phyloP scores from a whole-genome alignment of 2,329 filamentous ascomycete genomes.

The Talaromyces albobiverticillius region DNA sequence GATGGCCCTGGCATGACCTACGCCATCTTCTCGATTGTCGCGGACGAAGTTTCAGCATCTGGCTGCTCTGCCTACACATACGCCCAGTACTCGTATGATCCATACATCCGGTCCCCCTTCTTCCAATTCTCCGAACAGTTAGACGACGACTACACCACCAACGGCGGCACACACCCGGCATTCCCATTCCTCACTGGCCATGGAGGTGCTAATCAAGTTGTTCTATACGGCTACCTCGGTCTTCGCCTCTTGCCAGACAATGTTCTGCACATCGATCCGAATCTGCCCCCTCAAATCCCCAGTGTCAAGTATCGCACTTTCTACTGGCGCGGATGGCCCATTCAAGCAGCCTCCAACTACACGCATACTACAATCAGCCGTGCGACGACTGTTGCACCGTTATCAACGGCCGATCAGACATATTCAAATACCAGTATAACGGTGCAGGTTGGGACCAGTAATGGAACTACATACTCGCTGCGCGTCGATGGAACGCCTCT shows the following conservation, averaged over 20 bases:
- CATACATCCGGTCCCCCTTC: slow-evolving; percentile 65
- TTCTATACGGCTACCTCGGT: slow-evolving; percentile 66
- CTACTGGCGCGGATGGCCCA: slow-evolving; percentile 64
- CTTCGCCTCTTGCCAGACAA: slow-evolving; percentile 59
- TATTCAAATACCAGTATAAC: slow-evolving; percentile 57
- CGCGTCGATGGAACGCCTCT: slow-evolving; percentile 47
- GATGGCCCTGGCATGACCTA: slow-evolving; percentile 73
- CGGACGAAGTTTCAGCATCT: slow-evolving; percentile 62
- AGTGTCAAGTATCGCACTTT: slow-evolving; percentile 61
- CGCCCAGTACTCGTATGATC: slow-evolving; percentile 59
- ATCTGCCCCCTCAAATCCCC: slow-evolving; percentile 63
- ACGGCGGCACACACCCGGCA: slow-evolving; percentile 66
- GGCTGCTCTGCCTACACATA: slow-evolving; percentile 70
- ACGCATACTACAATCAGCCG: slow-evolving; percentile 64
- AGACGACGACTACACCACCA: slow-evolving; percentile 57
- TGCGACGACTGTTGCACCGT: slow-evolving; percentile 39
- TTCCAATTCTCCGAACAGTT: slow-evolving; percentile 70
- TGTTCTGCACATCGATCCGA: slow-evolving; percentile 61
- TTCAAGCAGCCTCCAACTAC: slow-evolving; percentile 59
- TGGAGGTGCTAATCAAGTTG: slow-evolving; percentile 66
- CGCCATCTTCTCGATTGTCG: slow-evolving; percentile 65
- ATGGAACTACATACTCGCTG: slow-evolving; percentile 46
- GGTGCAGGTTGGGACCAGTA: slow-evolving; percentile 52
- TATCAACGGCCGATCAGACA: slow-evolving; percentile 53
- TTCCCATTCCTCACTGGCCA: slow-evolving; percentile 70